Evolutionary conservation across 345 rosid species (phyloP), one percentile per base, ranked within the genome.

Genomic region (Citrus australasica): DNA sequence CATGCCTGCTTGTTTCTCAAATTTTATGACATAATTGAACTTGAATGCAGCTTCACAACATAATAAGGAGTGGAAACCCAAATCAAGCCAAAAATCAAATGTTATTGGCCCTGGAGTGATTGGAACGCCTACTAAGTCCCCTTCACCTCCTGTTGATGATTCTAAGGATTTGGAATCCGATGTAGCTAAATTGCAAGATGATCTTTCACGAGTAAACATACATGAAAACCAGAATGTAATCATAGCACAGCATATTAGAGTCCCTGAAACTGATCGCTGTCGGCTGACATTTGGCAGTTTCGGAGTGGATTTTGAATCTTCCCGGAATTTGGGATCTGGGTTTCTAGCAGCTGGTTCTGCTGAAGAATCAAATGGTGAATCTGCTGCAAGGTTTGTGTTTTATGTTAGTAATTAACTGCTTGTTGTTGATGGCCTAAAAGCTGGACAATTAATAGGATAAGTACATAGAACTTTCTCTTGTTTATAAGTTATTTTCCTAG

Each of bases 31-130:
- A 46, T 82, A 63, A 71, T 55, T 65, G 51, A 63, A 61, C 58
- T 76, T 59, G 46, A 16, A 2, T 80, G 88, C 94, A 92, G 97
- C 88, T 82, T 65, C 85, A 38, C 90, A 86, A 60, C 96, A 85
- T 66, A 88, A 86, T 64, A 95, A 90, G 81, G 94, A 93, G 80
- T 95, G 98, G 97, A 95, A 92, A 81, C 97, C 95, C 67, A 95
- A 93, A 84, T 84, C 89, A 4, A 90, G 80, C 86, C 91, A 93
- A 76, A 95, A 88, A 77, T 74, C 90, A 25, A 78, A 27, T 75
- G 83, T 64, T 67, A 74, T 67, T 68, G 82, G 84, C 71, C 89
- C 85, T 48, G 97, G 94, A 80, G 91, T 89, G 76, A 88, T 88
- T 84, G 95, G 93, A 81, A 85, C 90, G 13, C 91, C 97, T 46